Conservation (phyloP, 83 land plant genomes). For the Larix sibirica region DNA sequence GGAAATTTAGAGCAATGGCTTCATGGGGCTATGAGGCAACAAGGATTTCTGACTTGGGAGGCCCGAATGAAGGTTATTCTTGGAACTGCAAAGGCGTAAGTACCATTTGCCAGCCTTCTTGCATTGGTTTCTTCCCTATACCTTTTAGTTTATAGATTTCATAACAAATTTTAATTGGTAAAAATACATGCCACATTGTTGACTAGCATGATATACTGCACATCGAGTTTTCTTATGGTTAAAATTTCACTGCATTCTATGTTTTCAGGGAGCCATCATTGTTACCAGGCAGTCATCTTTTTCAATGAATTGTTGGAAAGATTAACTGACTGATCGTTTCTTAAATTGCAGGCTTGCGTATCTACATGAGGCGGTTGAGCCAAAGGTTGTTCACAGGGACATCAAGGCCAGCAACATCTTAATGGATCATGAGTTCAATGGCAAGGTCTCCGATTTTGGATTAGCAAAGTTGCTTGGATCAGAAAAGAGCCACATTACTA, state of each 20-base stretch:
- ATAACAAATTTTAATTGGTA: too few species aligned
- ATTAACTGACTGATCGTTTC: not conserved
- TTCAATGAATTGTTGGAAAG: too few species aligned
- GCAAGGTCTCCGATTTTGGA: constrained; percentile 80
- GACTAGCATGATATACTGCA: too few species aligned
- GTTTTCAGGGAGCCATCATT: too few species aligned
- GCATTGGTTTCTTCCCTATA: too few species aligned
- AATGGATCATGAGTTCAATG: constrained; percentile 67
- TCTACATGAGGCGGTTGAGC: constrained; percentile 78
- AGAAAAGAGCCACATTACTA: constrained; percentile 76
- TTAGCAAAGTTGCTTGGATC: constrained; percentile 73
- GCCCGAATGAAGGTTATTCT: constrained; percentile 70
- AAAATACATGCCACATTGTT: too few species aligned
- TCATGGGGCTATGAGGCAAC: constrained; percentile 76
- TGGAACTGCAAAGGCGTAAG: constrained; percentile 88
- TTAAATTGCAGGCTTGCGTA: constrained; percentile 58
- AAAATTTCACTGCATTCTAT: too few species aligned
- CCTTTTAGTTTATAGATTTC: too few species aligned
- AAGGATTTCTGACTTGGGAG: constrained; percentile 77
- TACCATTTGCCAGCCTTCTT: constrained; percentile 2
- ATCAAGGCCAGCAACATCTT: constrained; percentile 81
- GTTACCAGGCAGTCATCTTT: too few species aligned
- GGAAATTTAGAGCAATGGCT: constrained; percentile 84
- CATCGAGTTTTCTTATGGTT: too few species aligned
- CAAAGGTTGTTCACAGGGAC: constrained; percentile 85